A percentile compares a stretch with the other conserved stretches of the same genome.
Evolutionary conservation across 805 yeast species (phyloP).

Genomic region (Priceomyces carsonii): DNA sequence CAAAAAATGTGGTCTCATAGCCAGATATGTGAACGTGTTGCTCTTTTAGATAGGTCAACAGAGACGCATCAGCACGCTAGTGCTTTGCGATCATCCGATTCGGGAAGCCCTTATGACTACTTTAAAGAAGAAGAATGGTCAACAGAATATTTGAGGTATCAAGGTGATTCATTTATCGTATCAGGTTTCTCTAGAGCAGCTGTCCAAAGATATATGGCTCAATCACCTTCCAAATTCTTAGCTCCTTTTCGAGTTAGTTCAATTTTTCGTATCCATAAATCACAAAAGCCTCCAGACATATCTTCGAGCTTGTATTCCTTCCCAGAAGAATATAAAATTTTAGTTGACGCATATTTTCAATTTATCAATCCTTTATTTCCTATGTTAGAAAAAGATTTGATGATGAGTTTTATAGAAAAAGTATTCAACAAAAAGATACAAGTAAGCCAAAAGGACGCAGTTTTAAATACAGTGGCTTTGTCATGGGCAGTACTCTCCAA

Average conservation of each 20-base stretch:
- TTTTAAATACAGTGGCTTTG: constrained; percentile 16
- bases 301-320: constrained; percentile 22
- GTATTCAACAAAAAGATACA: constrained; percentile 1
- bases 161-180: constrained; percentile 19
- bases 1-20: no score
- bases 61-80: no score
- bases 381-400: constrained; percentile 18
- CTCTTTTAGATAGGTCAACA: background rate
- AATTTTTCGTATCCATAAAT: constrained; percentile 20
- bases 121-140: constrained; percentile 10
- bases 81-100: constrained; percentile 2
- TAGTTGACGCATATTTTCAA: constrained; percentile 18
- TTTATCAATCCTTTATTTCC: constrained; percentile 23
- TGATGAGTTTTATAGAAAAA: constrained; percentile 16
- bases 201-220: constrained; percentile 16
- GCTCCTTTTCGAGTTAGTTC: constrained; percentile 25
- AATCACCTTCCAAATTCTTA: constrained; percentile 6
- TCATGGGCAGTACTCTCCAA: constrained; percentile 22
- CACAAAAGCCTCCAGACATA: constrained; percentile 13
- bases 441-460: constrained; percentile 11
- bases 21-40: no score
- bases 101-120: constrained; percentile 14
- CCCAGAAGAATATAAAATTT: constrained; percentile 12
- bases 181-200: constrained; percentile 20
- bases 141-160: constrained; percentile 20